Evolutionary conservation across 176 grass and related monocot genomes (phyloP).

Genomic region (Zizania latifolia): DNA sequence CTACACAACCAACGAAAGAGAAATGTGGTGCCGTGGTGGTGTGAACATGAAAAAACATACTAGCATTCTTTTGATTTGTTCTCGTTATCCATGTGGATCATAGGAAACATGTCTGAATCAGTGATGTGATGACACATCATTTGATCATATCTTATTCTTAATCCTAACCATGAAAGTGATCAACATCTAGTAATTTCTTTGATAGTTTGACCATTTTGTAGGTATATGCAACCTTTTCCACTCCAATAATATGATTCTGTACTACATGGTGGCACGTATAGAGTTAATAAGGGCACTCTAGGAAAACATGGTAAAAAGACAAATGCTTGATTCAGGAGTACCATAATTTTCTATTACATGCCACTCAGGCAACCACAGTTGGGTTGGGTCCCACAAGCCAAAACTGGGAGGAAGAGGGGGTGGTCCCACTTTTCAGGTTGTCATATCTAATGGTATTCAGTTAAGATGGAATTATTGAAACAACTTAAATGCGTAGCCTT

Average conservation of each 20-base stretch:
- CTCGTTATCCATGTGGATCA: not conserved
- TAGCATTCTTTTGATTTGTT: not conserved
- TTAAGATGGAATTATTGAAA: no score
- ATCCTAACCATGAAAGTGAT: not conserved
- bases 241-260: not conserved
- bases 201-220: not conserved
- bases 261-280: not conserved
- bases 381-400: not conserved
- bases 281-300: not conserved
- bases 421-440: not conserved
- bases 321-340: not conserved
- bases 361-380: no score
- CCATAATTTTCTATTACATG: not conserved
- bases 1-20: constrained; percentile 1
- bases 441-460: not conserved
- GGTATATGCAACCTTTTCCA: constrained; percentile 2
- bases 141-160: not conserved
- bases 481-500: not conserved
- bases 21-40: not conserved
- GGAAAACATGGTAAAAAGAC: not conserved
- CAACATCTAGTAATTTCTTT: not conserved
- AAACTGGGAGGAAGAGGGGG: not conserved
- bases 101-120: not conserved
- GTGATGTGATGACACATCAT: not conserved
- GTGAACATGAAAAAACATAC: constrained; percentile 2